Percentiles rank a stretch among this genome's conserved stretches.
Conservation (phyloP, 2,329 filamentous ascomycete species). For the Fusarium fujikuroi region DNA sequence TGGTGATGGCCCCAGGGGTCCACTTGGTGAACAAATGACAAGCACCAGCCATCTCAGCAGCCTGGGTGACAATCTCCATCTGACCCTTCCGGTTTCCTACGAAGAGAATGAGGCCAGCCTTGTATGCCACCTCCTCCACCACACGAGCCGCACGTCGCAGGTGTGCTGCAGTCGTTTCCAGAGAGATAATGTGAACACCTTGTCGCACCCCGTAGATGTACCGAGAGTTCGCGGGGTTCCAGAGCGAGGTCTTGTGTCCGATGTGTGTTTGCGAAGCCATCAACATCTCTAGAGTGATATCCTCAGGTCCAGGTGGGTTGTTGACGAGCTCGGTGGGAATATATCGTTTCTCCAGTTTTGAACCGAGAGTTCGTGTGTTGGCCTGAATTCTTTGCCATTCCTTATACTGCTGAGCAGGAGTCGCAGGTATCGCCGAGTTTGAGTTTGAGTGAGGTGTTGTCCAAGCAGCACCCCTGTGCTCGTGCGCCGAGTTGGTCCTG, state of each 20-base stretch:
- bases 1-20: conserved; percentile 92
- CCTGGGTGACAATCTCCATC: conserved; percentile 80
- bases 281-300: conserved; percentile 90
- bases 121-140: conserved; percentile 84
- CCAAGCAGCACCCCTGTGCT: conserved; percentile 50
- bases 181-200: conserved; percentile 90
- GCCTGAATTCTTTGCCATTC: conserved; percentile 53
- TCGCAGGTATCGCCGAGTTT: conserved; percentile 50
- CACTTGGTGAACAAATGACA: conserved; percentile 94
- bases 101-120: conserved; percentile 88
- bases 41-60: conserved; percentile 79
- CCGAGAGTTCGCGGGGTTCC: conserved; percentile 93
- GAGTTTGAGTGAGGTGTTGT: conserved; percentile 47
- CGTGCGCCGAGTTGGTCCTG: conserved; percentile 48
- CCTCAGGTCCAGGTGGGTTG: conserved; percentile 79
- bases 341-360: conserved; percentile 66
- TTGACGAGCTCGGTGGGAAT: conserved; percentile 72
- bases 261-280: conserved; percentile 89
- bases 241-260: conserved; percentile 88
- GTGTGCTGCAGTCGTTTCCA: conserved; percentile 89
- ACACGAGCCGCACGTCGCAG: conserved; percentile 93
- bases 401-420: conserved; percentile 53
- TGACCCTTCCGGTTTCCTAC: conserved; percentile 88
- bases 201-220: conserved; percentile 94
- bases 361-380: conserved; percentile 61